A percentile compares a stretch with the other conserved stretches of the same genome.
phyloP scores from a whole-genome alignment of 139 green algal genomes.

The Parachlorella kessleri region DNA sequence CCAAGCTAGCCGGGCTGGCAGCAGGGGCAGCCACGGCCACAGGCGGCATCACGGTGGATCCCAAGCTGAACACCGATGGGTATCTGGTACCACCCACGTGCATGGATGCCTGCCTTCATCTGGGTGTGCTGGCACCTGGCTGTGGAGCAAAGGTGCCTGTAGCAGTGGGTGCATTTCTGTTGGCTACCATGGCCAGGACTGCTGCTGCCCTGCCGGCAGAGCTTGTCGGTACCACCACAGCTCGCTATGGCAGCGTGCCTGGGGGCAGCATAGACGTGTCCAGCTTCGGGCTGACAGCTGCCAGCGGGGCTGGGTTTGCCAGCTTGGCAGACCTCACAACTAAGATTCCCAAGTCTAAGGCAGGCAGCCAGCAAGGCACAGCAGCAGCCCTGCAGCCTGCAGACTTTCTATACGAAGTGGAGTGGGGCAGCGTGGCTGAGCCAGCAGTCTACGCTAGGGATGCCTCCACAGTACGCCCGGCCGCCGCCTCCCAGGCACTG shows the following conservation, averaged over 20 bases:
- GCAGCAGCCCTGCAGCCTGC: slow-evolving; percentile 11
- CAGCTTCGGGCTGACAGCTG: slow-evolving; percentile 27
- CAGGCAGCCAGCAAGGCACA: not conserved
- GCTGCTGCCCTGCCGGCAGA: not conserved
- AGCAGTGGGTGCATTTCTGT: slow-evolving; percentile 20
- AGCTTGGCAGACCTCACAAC: slow-evolving; percentile 25
- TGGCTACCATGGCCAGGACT: not conserved
- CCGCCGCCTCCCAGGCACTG: too few species aligned
- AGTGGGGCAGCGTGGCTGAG: slow-evolving; percentile 19
- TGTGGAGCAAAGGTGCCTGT: slow-evolving; percentile 45
- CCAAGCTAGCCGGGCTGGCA: not conserved
- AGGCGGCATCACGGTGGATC: slow-evolving; percentile 6
- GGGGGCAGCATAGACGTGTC: not conserved
- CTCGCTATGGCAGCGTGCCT: slow-evolving; percentile 15
- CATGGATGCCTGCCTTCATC: slow-evolving; percentile 52
- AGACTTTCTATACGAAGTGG: slow-evolving; percentile 39
- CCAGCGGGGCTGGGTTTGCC: not conserved
- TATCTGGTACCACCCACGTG: slow-evolving; percentile 43
- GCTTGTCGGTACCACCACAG: slow-evolving; percentile 27
- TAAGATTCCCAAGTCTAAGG: slow-evolving; percentile 28
- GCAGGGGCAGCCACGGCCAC: not conserved
- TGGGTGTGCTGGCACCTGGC: slow-evolving; percentile 31
- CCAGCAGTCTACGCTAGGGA: not conserved
- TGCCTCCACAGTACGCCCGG: too few species aligned
- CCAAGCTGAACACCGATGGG: slow-evolving; percentile 8